Base-by-base conservation (phyloP, 2,329 filamentous ascomycete genomes). In the Phyllosticta capitalensis region DNA sequence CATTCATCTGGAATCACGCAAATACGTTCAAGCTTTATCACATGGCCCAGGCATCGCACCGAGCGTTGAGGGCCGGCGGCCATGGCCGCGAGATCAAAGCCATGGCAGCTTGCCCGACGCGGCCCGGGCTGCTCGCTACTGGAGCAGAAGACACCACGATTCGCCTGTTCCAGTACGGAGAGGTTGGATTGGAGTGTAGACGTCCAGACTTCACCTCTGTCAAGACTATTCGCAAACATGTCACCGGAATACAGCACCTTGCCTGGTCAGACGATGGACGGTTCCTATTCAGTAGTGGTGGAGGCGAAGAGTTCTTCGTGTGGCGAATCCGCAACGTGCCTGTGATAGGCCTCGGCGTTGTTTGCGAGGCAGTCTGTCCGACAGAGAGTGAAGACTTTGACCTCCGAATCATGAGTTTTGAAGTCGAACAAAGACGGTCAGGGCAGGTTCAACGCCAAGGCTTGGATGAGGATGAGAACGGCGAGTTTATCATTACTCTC, bases 31-130 rank as follows among this genome's bases (percentile, higher is more conserved):
- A 81, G 61, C 68, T 80, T 0, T 68, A 75, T 45, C 72, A 68
- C 2, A 75, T 80, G 30, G 62, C 59, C 2, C 61, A 66, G 17
- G 62, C 76, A 33, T 76, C 69, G 64, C 82, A 74, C 69, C 66
- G 70, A 9, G 69, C 79, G 0, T 64, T 95, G 12, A 84, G 86
- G 63, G 65, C 74, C 0, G 92, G 94, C 6, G 84, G 84, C 0
- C 94, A 99, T 71, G 94, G 94, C 0, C 80, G 94, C 58, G 94
- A 99, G 72, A 88, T 97, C 65, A 89, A 89, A 69, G 74, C 82
- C 1, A 72, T 83, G 62, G 80, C 83, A 20, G 67, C 81, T 2
- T 78, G 78, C 0, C 30, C 56, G 21, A 33, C 20, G 52, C 26
- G 54, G 20, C 24, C 55, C 3, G 10, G 59, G 12, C 67, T 87